Percentiles rank a stretch among this genome's conserved stretches.
Evolutionary conservation across 768 basidiomycete genomes (phyloP).

Genomic region (Udeniomyces megalosporus): DNA sequence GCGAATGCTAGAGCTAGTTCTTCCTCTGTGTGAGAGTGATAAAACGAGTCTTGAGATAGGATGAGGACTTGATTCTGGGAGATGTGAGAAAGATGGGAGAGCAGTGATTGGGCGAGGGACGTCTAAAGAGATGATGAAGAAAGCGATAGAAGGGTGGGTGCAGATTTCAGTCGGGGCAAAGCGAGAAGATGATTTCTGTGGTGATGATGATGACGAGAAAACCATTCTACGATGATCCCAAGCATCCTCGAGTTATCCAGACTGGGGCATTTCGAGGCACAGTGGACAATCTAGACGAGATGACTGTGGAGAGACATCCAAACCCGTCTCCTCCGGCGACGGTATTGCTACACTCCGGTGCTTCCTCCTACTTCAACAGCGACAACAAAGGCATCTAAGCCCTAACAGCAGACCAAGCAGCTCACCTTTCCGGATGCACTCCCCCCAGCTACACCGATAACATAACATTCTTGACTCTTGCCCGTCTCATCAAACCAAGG

Average conservation of each 20-base stretch:
- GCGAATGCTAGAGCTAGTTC: constrained; percentile 69
- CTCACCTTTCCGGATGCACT: constrained; percentile 33
- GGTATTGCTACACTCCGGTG: too few relatives aligned
- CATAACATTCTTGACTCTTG: constrained; percentile 28
- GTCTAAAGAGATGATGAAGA: background rate
- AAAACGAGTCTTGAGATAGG: constrained; percentile 88
- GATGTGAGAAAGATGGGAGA: constrained; percentile 19
- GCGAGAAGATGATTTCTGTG: too few relatives aligned
- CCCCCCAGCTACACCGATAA: constrained; percentile 35
- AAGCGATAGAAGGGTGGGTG: background rate
- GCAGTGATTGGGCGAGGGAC: background rate
- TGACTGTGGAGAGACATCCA: too few relatives aligned
- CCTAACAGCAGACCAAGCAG: background rate
- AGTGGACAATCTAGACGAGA: too few relatives aligned
- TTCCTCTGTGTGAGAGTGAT: constrained; percentile 60
- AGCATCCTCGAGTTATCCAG: too few relatives aligned
- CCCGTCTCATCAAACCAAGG: constrained; percentile 33
- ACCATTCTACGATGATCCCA: too few relatives aligned
- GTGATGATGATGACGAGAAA: too few relatives aligned
- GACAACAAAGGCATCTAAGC: too few relatives aligned
- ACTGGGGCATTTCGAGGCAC: too few relatives aligned
- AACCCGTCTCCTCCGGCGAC: background rate
- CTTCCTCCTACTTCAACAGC: too few relatives aligned
- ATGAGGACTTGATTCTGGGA: constrained; percentile 49
- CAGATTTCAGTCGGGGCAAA: background rate